Conservation (phyloP, 2,329 filamentous ascomycete genomes). For the Nemania abortiva region DNA sequence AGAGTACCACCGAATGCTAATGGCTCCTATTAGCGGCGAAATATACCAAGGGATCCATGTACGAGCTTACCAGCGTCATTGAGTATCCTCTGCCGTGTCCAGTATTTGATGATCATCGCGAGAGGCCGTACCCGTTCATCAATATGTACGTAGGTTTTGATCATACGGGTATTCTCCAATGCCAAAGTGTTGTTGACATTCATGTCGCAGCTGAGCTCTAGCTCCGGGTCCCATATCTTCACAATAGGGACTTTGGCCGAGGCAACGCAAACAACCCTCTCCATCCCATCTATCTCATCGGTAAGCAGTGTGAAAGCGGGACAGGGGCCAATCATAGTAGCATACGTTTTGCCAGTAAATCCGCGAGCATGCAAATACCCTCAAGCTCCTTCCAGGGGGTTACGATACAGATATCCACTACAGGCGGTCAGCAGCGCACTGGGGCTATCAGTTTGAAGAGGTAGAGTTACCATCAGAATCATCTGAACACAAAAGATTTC, state of each 20-base stretch:
- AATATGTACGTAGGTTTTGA: conserved; percentile 94
- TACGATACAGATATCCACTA: conserved; percentile 98
- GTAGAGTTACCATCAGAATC: conserved; percentile 87
- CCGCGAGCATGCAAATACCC: conserved; percentile 89
- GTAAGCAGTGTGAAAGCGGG: conserved; percentile 51
- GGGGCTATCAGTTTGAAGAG: not conserved
- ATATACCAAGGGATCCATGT: not conserved
- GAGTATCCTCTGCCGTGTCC: conserved; percentile 91
- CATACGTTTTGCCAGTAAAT: conserved; percentile 86
- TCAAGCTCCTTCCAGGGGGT: conserved; percentile 90
- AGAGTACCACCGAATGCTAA: conserved; percentile 90
- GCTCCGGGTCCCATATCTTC: conserved; percentile 97
- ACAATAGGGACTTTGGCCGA: conserved; percentile 98
- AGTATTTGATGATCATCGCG: conserved; percentile 97
- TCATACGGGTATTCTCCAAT: conserved; percentile 96
- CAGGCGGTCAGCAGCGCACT: conserved; percentile 49
- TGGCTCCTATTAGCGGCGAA: conserved; percentile 15
- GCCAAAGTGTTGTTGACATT: conserved; percentile 98
- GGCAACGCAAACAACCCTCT: conserved; percentile 93
- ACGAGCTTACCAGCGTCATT: conserved; percentile 89
- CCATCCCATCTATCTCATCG: conserved; percentile 82
- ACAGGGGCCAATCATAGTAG: conserved; percentile 4
- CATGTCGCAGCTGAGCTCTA: conserved; percentile 92
- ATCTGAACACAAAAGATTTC: conserved; percentile 92
- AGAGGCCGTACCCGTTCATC: conserved; percentile 90